Evolutionary conservation across 331 rosid species (phyloP), one percentile per base, ranked within the genome.

Genomic region (Saraca asoca): DNA sequence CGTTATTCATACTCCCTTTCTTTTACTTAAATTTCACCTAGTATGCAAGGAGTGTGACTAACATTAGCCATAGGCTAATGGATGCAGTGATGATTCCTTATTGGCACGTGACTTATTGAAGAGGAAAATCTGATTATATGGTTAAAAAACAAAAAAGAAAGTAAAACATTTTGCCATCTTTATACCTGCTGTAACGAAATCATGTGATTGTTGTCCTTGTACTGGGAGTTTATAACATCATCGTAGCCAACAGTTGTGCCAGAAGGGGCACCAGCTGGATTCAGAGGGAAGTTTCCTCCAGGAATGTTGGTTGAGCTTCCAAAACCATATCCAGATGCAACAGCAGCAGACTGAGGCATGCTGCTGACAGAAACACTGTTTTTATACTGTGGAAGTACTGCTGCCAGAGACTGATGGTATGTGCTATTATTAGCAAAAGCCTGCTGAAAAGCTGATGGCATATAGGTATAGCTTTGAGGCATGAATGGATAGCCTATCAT

Each of bases 391-490:
- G 99, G 99, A 71, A 88, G 97, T 68, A 88, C 83, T 0, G 97
- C 97, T 62, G 97, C 97, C 66, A 95, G 71, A 54, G 97, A 89
- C 80, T 95, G 99, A 74, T 88, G 99, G 81, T 95, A 95, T 14
- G 97, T 77, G 82, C 74, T 90, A 83, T 85, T 95, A 53, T 95
- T 93, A 65, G 97, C 86, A 85, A 86, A 95, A 46, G 95, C 77
- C 73, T 95, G 99, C 75, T 90, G 99, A 85, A 88, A 95, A 5
- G 93, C 96, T 1, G 99, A 95, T 12, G 99, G 97, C 99, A 90
- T 88, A 63, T 95, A 95, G 34, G 97, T 83, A 66, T 95, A 95
- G 81, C 91, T 95, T 75, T 95, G 99, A 48, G 97, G 99, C 91
- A 95, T 62, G 85, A 86, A 90, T 4, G 99, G 97, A 74, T 95